These are phyloP conservation scores for Cladophialophora bantiana DNA, from an alignment of 2,329 filamentous ascomycete genomes.

Conservation along the genomic window DNA sequence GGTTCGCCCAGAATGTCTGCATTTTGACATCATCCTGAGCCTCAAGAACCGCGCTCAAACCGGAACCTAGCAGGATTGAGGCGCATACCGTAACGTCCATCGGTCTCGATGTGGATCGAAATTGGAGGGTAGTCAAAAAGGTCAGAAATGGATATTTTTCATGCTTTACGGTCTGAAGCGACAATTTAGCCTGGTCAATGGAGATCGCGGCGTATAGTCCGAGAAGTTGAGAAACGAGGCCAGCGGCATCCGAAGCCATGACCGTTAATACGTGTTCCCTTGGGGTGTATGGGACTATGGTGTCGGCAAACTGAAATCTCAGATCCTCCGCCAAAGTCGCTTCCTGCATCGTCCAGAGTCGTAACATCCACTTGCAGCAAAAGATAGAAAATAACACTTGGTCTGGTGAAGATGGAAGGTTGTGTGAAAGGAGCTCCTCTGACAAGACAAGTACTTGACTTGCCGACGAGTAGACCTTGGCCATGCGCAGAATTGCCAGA, in stretches of 20 bases:
- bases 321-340: not conserved
- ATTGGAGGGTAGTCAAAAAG: not conserved
- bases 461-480: not conserved
- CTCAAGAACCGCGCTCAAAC: not conserved
- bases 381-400: not conserved
- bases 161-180: not conserved
- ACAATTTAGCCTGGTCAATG: not conserved
- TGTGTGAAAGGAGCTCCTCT: not conserved
- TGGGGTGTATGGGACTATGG: not conserved
- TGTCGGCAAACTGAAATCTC: not conserved
- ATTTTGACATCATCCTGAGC: not conserved
- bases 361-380: constrained; percentile 3
- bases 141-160: not conserved
- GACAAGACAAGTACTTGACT: constrained; percentile 2
- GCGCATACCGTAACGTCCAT: not conserved
- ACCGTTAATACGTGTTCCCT: not conserved
- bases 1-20: not conserved
- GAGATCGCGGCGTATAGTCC: not conserved
- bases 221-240: not conserved
- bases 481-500: constrained; percentile 7
- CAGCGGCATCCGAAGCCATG: not conserved
- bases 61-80: not conserved
- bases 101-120: not conserved
- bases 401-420: not conserved
- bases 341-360: constrained; percentile 6